Conservation (phyloP, 2,329 filamentous ascomycete genomes). For the Leptodontidium sp. region DNA sequence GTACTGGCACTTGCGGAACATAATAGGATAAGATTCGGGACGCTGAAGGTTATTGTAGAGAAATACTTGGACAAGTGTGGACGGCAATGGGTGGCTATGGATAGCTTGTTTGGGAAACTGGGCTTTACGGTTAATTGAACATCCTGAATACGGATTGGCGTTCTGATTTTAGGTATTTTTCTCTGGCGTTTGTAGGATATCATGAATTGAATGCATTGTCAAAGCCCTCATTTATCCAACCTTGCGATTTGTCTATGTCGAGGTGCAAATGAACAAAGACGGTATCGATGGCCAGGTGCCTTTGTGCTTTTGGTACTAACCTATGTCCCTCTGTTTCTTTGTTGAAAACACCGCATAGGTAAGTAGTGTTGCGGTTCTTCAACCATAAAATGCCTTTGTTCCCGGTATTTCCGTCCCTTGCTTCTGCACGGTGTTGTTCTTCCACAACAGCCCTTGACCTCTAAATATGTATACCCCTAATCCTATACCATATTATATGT, state of each 20-base stretch:
- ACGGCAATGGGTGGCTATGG: slow-evolving; percentile 93
- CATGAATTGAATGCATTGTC: slow-evolving; percentile 33
- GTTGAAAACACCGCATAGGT: too few relatives aligned
- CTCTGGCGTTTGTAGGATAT: slow-evolving; percentile 37
- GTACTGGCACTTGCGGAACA: slow-evolving; percentile 78
- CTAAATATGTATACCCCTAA: too few relatives aligned
- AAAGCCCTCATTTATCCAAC: background rate
- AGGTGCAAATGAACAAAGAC: background rate
- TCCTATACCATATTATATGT: too few relatives aligned
- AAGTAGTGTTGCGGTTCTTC: too few relatives aligned
- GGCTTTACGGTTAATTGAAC: slow-evolving; percentile 54
- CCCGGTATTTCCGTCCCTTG: too few relatives aligned
- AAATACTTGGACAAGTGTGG: slow-evolving; percentile 89
- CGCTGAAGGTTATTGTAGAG: slow-evolving; percentile 79
- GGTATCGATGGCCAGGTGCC: background rate
- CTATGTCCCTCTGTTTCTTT: too few relatives aligned
- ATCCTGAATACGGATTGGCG: slow-evolving; percentile 24
- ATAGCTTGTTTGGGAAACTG: slow-evolving; percentile 78
- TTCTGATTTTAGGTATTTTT: slow-evolving; percentile 18
- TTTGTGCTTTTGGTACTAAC: background rate
- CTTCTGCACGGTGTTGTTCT: too few relatives aligned
- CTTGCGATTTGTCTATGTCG: background rate
- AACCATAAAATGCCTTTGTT: too few relatives aligned
- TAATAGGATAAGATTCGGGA: slow-evolving; percentile 81
- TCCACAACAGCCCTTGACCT: too few relatives aligned